Conservation (phyloP, 2,329 filamentous ascomycete species). For the Diaporthe sp. region DNA sequence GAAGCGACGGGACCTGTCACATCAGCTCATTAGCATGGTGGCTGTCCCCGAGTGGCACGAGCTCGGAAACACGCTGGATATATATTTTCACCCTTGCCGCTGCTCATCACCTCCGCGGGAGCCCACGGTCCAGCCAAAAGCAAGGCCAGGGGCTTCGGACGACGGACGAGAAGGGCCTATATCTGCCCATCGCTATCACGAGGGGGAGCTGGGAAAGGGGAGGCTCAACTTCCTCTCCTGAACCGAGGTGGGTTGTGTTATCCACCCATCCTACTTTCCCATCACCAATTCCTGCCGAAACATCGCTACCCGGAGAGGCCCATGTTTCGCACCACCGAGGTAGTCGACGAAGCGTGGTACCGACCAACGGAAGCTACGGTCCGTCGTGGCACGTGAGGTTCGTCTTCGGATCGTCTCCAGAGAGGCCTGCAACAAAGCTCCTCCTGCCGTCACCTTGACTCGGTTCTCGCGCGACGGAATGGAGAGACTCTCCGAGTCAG, state of each 20-base stretch:
- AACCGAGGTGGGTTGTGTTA: neutral
- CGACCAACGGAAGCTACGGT: neutral
- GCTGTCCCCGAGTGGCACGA: constrained; percentile 5
- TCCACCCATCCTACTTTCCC: neutral
- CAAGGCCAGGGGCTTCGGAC: constrained; percentile 16
- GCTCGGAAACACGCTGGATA: neutral
- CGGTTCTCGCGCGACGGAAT: neutral
- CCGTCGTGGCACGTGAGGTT: neutral
- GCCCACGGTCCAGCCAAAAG: neutral
- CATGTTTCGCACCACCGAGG: neutral
- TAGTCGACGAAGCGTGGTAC: neutral
- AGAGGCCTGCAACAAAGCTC: neutral
- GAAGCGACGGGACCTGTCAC: neutral
- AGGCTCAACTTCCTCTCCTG: neutral
- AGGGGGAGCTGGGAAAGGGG: neutral
- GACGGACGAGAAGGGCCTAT: constrained; percentile 2
- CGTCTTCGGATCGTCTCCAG: neutral
- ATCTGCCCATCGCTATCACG: neutral
- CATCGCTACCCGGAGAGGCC: constrained; percentile 1
- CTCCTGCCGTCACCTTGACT: neutral
- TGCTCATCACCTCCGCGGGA: constrained; percentile 13
- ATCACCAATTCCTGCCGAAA: neutral
- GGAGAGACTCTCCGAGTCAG: neutral
- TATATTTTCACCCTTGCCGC: neutral
- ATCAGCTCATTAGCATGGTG: constrained; percentile 20